Evolutionary conservation across 805 yeast genomes (phyloP), one percentile per base, ranked within the genome.

Genomic region (Saccharomycopsis malanga): DNA sequence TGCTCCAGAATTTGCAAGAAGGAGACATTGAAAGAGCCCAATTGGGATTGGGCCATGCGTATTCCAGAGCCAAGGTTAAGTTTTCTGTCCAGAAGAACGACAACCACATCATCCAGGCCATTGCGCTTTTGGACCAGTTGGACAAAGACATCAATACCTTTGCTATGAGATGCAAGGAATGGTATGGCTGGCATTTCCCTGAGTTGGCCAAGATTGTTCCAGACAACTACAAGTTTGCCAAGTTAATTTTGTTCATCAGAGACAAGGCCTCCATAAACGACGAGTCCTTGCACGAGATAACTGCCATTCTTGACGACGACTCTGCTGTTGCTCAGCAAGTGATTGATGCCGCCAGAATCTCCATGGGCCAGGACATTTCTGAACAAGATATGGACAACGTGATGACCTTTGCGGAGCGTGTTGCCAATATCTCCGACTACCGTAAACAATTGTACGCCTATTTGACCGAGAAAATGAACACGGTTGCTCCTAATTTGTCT

Each of bases 171-270:
- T 93, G 85, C 57, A 87, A 91, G 73, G 98, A 93, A 72, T 93
- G 98, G 98, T 93, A 93, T 71, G 98, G 98, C 56, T 93, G 98
- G 98, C 98, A 93, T 70, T 93, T 93, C 82, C 98, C 98, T 34
- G 98, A 93, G 70, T 79, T 93, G 79, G 93, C 94, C 59, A 86
- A 84, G 70, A 77, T 89, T 60, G 94, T 86, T 45, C 79, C 87
- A 57, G 96, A 89, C 69, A 88, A 87, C 75, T 85, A 84, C 72
- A 71, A 74, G 54, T 89, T 76, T 67, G 96, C 97, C 57, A 79
- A 76, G 65, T 76, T 91, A 54, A 86, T 87, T 53, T 70, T 87
- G 54, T 74, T 76, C 69, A 87, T 93, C 65, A 78, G 79, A 69
- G 95, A 93, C 72, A 93, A 93, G 73, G 73, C 88, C 48, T 76